Conservation (phyloP, 331 rosid species). For the Dryas integrifolia region DNA sequence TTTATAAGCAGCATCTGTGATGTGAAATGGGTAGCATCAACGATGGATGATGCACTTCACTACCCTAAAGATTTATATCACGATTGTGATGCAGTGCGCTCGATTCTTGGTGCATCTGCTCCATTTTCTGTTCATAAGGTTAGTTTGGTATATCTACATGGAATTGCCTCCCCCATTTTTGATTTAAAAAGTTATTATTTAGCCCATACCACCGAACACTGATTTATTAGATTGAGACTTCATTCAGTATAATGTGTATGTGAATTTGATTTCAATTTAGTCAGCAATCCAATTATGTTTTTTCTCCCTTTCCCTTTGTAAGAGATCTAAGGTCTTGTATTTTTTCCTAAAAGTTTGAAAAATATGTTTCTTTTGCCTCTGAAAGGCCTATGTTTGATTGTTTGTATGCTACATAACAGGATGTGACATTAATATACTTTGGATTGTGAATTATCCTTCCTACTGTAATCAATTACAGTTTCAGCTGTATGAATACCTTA, state of each 20-base stretch:
- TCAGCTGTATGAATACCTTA: neutral
- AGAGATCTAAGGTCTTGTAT: neutral
- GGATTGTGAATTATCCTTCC: neutral
- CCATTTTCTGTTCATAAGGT: conserved; percentile 94
- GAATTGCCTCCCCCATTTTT: neutral
- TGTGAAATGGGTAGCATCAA: conserved; percentile 68
- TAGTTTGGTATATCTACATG: conserved; percentile 23
- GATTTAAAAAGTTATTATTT: neutral
- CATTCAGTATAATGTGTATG: neutral
- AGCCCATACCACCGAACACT: neutral
- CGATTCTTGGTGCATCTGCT: conserved; percentile 67
- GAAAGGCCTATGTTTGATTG: neutral
- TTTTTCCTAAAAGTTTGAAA: neutral
- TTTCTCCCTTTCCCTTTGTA: neutral
- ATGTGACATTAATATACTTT: neutral
- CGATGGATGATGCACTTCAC: conserved; percentile 66
- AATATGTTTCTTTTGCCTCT: neutral
- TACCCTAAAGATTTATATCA: conserved; percentile 69
- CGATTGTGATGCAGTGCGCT: conserved; percentile 73
- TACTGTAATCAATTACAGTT: neutral
- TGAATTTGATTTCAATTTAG: neutral
- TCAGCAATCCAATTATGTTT: neutral
- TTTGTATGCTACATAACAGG: neutral
- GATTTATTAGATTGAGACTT: neutral
- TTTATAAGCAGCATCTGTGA: conserved; percentile 65